Percentiles rank a stretch among this genome's conserved stretches.
Conservation (phyloP, 805 yeast genomes). For the Kodamaea lidongshanica region DNA sequence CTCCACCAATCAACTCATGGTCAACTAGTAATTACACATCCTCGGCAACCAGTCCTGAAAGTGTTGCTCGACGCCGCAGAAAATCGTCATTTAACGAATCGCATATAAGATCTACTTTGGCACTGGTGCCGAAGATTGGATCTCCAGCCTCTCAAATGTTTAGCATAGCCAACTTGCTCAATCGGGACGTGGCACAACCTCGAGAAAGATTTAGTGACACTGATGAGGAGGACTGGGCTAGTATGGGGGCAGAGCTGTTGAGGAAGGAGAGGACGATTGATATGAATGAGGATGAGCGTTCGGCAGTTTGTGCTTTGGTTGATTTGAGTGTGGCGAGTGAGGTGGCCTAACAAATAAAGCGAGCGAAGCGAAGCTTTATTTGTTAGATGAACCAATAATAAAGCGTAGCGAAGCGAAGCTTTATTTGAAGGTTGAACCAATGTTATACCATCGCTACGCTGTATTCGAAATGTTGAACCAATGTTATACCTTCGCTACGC, state of each 20-base stretch:
- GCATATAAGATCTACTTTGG: slow-evolving; percentile 37
- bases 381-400: too few species aligned
- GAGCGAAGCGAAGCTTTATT: too few species aligned
- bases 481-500: too few species aligned
- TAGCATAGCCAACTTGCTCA: slow-evolving; percentile 11
- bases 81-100: slow-evolving; percentile 40
- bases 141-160: slow-evolving; percentile 9
- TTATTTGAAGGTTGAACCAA: too few species aligned
- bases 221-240: slow-evolving; percentile 96
- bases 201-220: slow-evolving; percentile 53
- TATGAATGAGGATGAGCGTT: slow-evolving; percentile 36
- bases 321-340: slow-evolving; percentile 41
- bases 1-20: slow-evolving; percentile 25
- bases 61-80: slow-evolving; percentile 16
- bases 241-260: slow-evolving; percentile 74
- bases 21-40: slow-evolving; percentile 13
- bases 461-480: too few species aligned
- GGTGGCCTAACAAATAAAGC: too few species aligned
- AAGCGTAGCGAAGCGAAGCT: too few species aligned
- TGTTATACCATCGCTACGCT: too few species aligned
- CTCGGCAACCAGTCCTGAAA: slow-evolving; percentile 9
- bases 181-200: slow-evolving; percentile 9
- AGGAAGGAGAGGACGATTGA: slow-evolving; percentile 25
- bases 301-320: slow-evolving; percentile 62
- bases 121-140: slow-evolving; percentile 13